Evolutionary conservation across 2,329 filamentous ascomycete genomes (phyloP).

Genomic region (Fulvia fulva): DNA sequence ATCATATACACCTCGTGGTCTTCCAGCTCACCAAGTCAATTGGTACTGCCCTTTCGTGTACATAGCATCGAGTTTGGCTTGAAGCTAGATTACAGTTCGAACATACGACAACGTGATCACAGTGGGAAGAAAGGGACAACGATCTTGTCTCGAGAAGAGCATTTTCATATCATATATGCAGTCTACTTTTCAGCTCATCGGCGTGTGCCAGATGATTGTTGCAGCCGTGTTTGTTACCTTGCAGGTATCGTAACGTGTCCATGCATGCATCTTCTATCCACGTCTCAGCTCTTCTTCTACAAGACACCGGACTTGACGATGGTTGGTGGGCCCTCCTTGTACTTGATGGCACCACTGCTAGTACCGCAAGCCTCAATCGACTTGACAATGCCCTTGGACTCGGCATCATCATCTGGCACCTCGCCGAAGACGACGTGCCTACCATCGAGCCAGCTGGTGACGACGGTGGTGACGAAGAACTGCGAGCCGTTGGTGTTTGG

Average conservation of each 20-base stretch:
- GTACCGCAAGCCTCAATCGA: slow-evolving; percentile 58
- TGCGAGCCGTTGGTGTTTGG: slow-evolving; percentile 85
- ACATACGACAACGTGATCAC: not conserved
- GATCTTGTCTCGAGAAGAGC: slow-evolving; percentile 5
- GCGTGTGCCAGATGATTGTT: slow-evolving; percentile 2
- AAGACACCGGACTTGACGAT: slow-evolving; percentile 39
- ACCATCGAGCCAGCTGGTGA: slow-evolving; percentile 67
- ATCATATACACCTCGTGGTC: too few species aligned
- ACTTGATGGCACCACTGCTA: slow-evolving; percentile 50
- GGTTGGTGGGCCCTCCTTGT: slow-evolving; percentile 48
- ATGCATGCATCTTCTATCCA: slow-evolving; percentile 5
- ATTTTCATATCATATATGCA: slow-evolving; percentile 14
- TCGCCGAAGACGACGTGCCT: slow-evolving; percentile 84
- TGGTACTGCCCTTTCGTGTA: too few species aligned
- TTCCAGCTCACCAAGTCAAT: too few species aligned
- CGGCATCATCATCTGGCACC: slow-evolving; percentile 53
- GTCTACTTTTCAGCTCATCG: slow-evolving; percentile 18
- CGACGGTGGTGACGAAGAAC: slow-evolving; percentile 69
- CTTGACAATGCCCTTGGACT: slow-evolving; percentile 54
- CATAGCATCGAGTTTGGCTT: too few species aligned
- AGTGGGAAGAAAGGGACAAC: not conserved
- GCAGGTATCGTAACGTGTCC: not conserved
- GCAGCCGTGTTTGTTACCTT: slow-evolving; percentile 1
- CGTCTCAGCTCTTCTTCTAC: not conserved
- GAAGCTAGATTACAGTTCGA: too few species aligned